Percentiles rank a stretch among this genome's conserved stretches.
Evolutionary conservation across 78 protist species (phyloP).

Genomic region (Isochrysis galbana): DNA sequence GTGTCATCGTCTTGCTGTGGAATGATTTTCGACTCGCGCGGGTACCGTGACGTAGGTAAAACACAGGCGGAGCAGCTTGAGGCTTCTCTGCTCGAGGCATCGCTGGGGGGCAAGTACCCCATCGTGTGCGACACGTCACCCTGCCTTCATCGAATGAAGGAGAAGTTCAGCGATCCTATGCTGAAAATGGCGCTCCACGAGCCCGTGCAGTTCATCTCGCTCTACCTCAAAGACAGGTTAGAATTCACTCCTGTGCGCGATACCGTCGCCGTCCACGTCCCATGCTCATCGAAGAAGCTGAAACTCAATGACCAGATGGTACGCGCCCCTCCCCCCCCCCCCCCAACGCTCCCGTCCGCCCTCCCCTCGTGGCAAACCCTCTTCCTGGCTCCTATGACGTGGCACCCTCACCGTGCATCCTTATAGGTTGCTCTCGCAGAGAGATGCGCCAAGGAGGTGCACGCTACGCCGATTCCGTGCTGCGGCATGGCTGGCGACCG

Average conservation of each 20-base stretch:
- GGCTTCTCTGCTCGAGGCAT: not conserved
- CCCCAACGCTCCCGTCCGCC: too few species aligned
- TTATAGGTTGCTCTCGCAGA: too few species aligned
- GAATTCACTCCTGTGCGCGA: not conserved
- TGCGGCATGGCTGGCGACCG: slow-evolving; percentile 67
- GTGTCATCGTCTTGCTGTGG: slow-evolving; percentile 40
- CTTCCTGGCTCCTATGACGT: too few species aligned
- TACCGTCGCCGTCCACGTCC: slow-evolving; percentile 43
- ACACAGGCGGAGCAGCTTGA: not conserved
- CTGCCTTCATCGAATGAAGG: slow-evolving; percentile 34
- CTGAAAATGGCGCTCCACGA: slow-evolving; percentile 40
- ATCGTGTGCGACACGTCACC: slow-evolving; percentile 52
- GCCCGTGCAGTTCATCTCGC: slow-evolving; percentile 43
- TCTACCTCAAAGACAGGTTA: not conserved
- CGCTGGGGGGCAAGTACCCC: slow-evolving; percentile 38
- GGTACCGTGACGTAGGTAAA: not conserved
- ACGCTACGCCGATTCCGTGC: slow-evolving; percentile 40
- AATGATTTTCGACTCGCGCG: slow-evolving; percentile 46
- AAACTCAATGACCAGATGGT: not conserved
- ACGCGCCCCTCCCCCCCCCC: too few species aligned
- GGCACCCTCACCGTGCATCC: too few species aligned
- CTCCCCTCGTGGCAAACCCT: too few species aligned
- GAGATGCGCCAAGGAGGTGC: slow-evolving; percentile 33
- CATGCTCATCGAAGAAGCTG: slow-evolving; percentile 50
- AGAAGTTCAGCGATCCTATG: not conserved